phyloP scores from a whole-genome alignment of 441 rosid genomes.

The Cnidoscolus chayamansa region DNA sequence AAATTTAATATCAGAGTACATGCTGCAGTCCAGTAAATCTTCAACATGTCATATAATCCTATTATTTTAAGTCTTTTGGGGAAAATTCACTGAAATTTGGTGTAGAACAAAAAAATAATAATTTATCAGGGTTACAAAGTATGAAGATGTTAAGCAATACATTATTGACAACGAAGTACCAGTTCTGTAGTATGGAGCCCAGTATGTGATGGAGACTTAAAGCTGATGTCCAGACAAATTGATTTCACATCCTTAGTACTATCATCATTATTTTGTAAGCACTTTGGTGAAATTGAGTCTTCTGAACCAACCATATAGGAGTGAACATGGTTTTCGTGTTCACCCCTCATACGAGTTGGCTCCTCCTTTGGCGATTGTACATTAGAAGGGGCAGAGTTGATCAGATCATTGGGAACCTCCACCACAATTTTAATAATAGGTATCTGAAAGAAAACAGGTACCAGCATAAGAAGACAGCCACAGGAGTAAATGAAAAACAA shows the following conservation, averaged over 20 bases:
- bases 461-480: slow-evolving; percentile 29
- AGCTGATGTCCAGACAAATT: slow-evolving; percentile 89
- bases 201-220: slow-evolving; percentile 89
- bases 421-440: slow-evolving; percentile 96
- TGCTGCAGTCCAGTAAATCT: neutral
- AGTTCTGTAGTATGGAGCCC: slow-evolving; percentile 93
- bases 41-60: neutral
- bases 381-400: slow-evolving; percentile 49
- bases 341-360: slow-evolving; percentile 36
- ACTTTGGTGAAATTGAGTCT: slow-evolving; percentile 48
- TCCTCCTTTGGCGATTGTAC: slow-evolving; percentile 64
- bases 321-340: slow-evolving; percentile 41
- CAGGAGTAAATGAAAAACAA: slow-evolving; percentile 21
- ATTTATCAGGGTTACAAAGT: neutral
- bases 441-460: slow-evolving; percentile 47
- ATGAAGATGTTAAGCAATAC: slow-evolving; percentile 1
- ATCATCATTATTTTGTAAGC: slow-evolving; percentile 36
- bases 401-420: slow-evolving; percentile 88
- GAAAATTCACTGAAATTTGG: neutral
- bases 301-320: slow-evolving; percentile 48
- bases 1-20: slow-evolving; percentile 1
- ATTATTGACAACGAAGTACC: slow-evolving; percentile 39
- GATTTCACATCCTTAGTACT: slow-evolving; percentile 54
- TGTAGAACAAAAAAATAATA: neutral
- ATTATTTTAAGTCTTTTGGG: neutral